phyloP scores from a whole-genome alignment of 805 yeast genomes.

The Nakazawaea molendinolei region DNA sequence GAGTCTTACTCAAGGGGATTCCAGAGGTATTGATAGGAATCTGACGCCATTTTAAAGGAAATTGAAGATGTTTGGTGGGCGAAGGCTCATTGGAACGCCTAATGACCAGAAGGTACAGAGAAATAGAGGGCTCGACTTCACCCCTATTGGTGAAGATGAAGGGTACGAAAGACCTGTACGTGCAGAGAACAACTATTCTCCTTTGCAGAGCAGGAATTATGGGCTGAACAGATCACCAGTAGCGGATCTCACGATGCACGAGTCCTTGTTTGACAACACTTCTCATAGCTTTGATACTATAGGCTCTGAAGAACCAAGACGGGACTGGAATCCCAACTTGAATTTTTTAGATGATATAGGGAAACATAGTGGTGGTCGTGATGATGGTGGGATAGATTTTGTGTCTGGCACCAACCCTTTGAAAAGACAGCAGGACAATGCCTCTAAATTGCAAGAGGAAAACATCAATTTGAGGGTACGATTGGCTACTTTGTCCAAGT shows the following conservation, averaged over 20 bases:
- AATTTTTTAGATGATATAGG: constrained; percentile 2
- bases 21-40: too few species aligned
- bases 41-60: too few species aligned
- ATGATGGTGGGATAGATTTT: constrained; percentile 16
- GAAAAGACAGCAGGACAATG: constrained; percentile 20
- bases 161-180: not conserved
- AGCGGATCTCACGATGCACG: constrained; percentile 4
- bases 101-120: constrained; percentile 12
- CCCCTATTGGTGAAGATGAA: constrained; percentile 32
- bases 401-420: constrained; percentile 12
- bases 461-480: constrained; percentile 38
- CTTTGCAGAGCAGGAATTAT: constrained; percentile 3
- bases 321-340: constrained; percentile 3
- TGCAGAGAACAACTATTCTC: constrained; percentile 8
- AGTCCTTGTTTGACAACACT: constrained; percentile 20
- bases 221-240: not conserved
- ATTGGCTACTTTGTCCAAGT: constrained; percentile 31
- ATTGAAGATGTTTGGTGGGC: constrained; percentile 24
- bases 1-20: too few species aligned
- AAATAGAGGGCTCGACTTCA: constrained; percentile 25
- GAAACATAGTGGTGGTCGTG: constrained; percentile 13
- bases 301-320: not conserved
- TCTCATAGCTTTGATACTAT: constrained; percentile 17
- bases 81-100: constrained; percentile 25
- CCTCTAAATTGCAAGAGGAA: constrained; percentile 28